Base-by-base conservation (phyloP, 169 alveolate genomes). In the Blepharisma undulans region DNA sequence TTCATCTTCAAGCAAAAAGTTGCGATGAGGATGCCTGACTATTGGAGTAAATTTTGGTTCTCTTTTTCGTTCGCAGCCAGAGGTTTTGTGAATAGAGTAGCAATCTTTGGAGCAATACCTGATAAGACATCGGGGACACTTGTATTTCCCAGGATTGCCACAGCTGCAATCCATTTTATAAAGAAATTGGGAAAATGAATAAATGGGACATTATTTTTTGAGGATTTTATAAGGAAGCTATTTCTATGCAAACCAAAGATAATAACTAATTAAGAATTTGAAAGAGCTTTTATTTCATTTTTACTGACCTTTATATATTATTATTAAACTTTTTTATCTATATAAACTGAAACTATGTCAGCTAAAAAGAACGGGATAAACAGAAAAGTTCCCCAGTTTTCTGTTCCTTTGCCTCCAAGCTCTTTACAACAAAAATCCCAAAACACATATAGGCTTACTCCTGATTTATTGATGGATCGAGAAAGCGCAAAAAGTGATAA, bases 1-100 rank as follows among this genome's bases (percentile, higher is more conserved):
- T 72, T 86, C 91, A 72, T 86, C 91, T 27, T 86, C 91, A 19
- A 86, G 27, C 27, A 86, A 32, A 36, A 66, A 86, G 72, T 86
- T 86, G 33, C 80, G 25, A 21, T 27, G 72, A 22, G 72, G 80
- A 25, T 86, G 84, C n/a, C 72, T 59, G 27, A 86, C 84, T 22
- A 72, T 25, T n/a, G 87, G 87, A 27, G 29, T n/a, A n/a, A 79
- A 79, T 27, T 71, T 27, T 6, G 2, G 25, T 4, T 22, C 84
- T 66, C 33, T 14, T 12, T 27, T 71, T 1, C 72, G 32, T 86
- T 86, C 91, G 19, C 48, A 29, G 21, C 77, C 33, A 30, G 32
- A 34, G n/a, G 5, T 48, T 86, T 82, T 82, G n/a, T 82, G 89
- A 12, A 66, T 19, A 4, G 61, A 25, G 91, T 33, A 86, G 66